Evolutionary conservation across 176 grass and related monocot species (phyloP).

Genomic region (Musa schizocarpa): DNA sequence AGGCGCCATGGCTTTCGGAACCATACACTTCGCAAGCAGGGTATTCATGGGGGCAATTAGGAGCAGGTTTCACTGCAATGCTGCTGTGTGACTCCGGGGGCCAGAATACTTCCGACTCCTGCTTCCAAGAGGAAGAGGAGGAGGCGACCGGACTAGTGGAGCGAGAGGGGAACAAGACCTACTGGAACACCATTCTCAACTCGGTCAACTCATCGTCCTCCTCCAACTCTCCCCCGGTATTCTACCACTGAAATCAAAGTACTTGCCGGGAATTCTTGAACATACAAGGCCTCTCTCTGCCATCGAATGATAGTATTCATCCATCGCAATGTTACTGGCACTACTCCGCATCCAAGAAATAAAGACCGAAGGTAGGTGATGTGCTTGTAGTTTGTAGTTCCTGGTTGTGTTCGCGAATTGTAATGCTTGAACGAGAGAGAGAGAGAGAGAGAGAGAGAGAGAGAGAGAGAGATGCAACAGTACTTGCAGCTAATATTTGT

Average conservation of each 20-base stretch:
- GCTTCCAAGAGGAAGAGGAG: conserved; percentile 31
- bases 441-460: too few relatives aligned
- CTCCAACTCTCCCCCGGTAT: conserved; percentile 29
- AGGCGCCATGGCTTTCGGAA: conserved; percentile 46
- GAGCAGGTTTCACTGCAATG: conserved; percentile 49
- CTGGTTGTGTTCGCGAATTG: too few relatives aligned
- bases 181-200: conserved; percentile 81
- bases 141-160: conserved; percentile 7
- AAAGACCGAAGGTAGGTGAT: too few relatives aligned
- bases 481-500: too few relatives aligned
- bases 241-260: conserved; percentile 24
- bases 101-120: conserved; percentile 39
- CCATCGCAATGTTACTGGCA: too few relatives aligned
- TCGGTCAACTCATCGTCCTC: conserved; percentile 52
- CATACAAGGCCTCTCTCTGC: too few relatives aligned
- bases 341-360: too few relatives aligned
- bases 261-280: too few relatives aligned
- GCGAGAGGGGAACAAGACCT: conserved; percentile 52
- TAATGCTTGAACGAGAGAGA: too few relatives aligned
- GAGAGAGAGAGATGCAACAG: too few relatives aligned
- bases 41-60: conserved; percentile 1
- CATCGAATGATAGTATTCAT: too few relatives aligned
- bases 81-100: conserved; percentile 43
- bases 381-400: too few relatives aligned
- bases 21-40: conserved; percentile 1